Evolutionary conservation across 768 basidiomycete genomes (phyloP), one percentile per base, ranked within the genome.

Genomic region (Kwoniella newhampshirensis): DNA sequence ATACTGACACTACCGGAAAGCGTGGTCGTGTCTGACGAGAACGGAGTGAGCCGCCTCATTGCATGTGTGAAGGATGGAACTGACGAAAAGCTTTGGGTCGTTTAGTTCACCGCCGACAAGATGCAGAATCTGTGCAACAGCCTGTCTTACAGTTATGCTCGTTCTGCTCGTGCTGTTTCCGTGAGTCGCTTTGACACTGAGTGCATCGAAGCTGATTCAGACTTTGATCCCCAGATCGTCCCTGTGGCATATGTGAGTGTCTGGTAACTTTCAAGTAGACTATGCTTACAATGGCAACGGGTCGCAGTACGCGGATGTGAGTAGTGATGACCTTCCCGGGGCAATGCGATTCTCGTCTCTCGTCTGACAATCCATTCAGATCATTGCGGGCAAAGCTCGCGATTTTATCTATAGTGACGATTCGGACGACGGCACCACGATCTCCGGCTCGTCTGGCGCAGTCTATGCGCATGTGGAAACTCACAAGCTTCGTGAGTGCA

Each of bases 131-230:
- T 66, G 21, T 51, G 57, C 46, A 66, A 66, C 46, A 37, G 25
- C 7, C 28, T 66, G 2, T 59, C 57, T 27, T 66, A 66, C 58
- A 47, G 40, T 12, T 66, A 59, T 44, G 60, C 57, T n/a, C 57
- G 64, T 3, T 60, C 64, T 4, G 62, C 60, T 23, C 49, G 57
- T 27, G 59, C 60, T 23, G 60, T 60, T 25, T 60, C 54, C 2
- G 46, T 57, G 30, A 54, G 55, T 23, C 49, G 45, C 2, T 21
- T 39, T 41, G 8, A 44, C 55, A 23, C 25, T 27, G 9, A 17
- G 26, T 12, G 44, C n/a, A n/a, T n/a, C n/a, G n/a, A n/a, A n/a
- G n/a, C n/a, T n/a, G n/a, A n/a, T n/a, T n/a, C n/a, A n/a, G n/a
- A n/a, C 17, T 18, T 3, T 23, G 59, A 44, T 35, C 15, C 6